Evolutionary conservation across 805 yeast genomes (phyloP).

Genomic region (Zygosaccharomyces siamensis): DNA sequence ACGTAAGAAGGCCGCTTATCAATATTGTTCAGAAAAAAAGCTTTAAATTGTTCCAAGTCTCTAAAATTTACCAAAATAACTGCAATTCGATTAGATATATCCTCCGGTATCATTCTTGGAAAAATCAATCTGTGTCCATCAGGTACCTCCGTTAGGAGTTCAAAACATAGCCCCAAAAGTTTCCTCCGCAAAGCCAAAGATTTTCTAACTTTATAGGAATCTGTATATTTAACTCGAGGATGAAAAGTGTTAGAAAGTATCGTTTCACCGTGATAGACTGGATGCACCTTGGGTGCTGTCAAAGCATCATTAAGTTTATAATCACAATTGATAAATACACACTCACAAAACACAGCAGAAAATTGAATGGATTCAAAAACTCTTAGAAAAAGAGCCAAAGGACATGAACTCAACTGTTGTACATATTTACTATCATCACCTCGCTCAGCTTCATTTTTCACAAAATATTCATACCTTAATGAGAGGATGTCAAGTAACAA

Average conservation of each 20-base stretch:
- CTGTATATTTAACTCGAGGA: conserved; percentile 12
- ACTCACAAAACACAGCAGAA: conserved; percentile 16
- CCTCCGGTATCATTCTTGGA: conserved; percentile 16
- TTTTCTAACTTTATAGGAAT: conserved; percentile 12
- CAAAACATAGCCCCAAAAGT: conserved; percentile 19
- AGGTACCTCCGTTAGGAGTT: conserved; percentile 19
- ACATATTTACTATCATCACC: conserved; percentile 6
- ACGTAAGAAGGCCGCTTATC: conserved; percentile 16
- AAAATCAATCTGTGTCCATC: conserved; percentile 13
- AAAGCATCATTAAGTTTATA: conserved; percentile 1
- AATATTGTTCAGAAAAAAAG: conserved; percentile 19
- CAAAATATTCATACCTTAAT: conserved; percentile 26
- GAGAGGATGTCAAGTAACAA: conserved; percentile 22
- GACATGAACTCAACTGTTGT: conserved; percentile 20
- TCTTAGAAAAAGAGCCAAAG: conserved; percentile 19
- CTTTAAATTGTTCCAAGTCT: conserved; percentile 18
- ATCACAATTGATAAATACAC: conserved; percentile 20
- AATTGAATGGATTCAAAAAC: conserved; percentile 18
- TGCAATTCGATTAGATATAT: conserved; percentile 14
- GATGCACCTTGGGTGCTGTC: conserved; percentile 13
- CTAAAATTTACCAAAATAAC: conserved; percentile 14
- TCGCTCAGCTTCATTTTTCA: conserved; percentile 16
- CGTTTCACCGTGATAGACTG: conserved; percentile 21
- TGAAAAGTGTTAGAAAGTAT: conserved; percentile 16
- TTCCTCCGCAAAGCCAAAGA: conserved; percentile 24